Evolutionary conservation across 305 asterid species (phyloP), one percentile per base, ranked within the genome.

Genomic region (Solanum hybrid): DNA sequence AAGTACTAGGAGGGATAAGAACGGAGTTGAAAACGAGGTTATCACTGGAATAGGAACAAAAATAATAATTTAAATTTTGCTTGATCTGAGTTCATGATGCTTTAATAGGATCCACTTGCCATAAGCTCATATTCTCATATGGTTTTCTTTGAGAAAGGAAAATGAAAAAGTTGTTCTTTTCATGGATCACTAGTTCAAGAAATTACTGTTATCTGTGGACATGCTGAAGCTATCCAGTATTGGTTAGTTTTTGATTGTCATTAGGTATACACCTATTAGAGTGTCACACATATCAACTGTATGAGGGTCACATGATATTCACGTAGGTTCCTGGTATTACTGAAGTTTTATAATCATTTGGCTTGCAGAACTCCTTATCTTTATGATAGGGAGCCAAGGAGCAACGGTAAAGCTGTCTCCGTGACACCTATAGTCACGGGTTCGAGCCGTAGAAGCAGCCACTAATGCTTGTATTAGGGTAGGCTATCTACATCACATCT

Each of bases 11-110:
- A 84, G 26, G 75, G 42, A 75, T 42, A 84, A 19, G 40, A 27
- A 9, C 72, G 10, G 37, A 29, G 73, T 45, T 26, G 71, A 29
- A 45, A 82, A 45, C 6, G 14, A 27, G 40, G 27, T 17, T 82
- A 42, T 19, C 71, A 15, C 71, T 15, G 26, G 15, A 27, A 42
- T 31, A 51, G 40, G 73, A 84, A 19, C 11, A 24, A 51, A 84
- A 51, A 3, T 5, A 51, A 45, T 51, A 19, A 5, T 84, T 3
- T 10, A 81, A 15, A 40, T 27, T 82, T 82, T 42, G 13, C 19
- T 84, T 84, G 87, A 56, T 84, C 87, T 84, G 45, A n/a, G 7
- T 84, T 84, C 40, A 56, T 84, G 76, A 84, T 84, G 76, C 32
- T 56, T 84, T 84, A 31, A 84, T 56, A 19, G 2, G 75, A 56